Evolutionary conservation across 2,329 filamentous ascomycete species (phyloP), one percentile per base, ranked within the genome.

Genomic region (Basipetospora chlamydospora): DNA sequence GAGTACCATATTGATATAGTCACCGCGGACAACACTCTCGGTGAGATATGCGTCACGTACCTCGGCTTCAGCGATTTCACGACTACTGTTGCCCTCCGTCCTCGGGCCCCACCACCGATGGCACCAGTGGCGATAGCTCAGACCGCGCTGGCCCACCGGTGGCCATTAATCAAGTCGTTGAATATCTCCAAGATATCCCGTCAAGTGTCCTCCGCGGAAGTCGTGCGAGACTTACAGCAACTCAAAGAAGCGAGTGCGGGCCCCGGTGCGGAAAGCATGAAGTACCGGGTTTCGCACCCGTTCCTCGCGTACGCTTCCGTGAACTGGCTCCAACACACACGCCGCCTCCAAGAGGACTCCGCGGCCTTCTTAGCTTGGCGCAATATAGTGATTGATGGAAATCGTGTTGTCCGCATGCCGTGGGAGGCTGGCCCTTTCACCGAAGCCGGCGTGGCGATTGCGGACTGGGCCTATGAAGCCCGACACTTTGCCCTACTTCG

Each of bases 21-120:
- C 47, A 26, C 46, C n/a, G 47, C 46, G 3, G 44, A 58, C 35
- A 40, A 44, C 20, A 28, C 43, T 6, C 39, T 52, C 30, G 52
- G 52, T 6, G 48, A 55, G 25, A 46, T 55, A 21, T 58, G 56
- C 41, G 34, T 56, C 25, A 54, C 53, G 0, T 61, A 59, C 37
- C 49, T 60, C 13, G 42, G 50, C 13, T 57, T 56, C 33, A 51
- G 48, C 26, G 52, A 58, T 30, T 59, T 60, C 28, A 48, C 56
- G 37, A 49, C 47, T 3, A 43, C 47, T 8, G 15, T 51, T 16
- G 36, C 40, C 33, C 31, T 23, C 21, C 37, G 37, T 23, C 28
- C 25, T 15, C 28, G 39, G 17, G 9, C 29, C 29, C 16, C 17
- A 11, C 9, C 9, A 16, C n/a, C n/a, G 13, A 11, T 32, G 5